These are phyloP conservation scores for Histomonas meleagridis DNA, from an alignment of 208 protist genomes.

Conservation along the genomic window DNA sequence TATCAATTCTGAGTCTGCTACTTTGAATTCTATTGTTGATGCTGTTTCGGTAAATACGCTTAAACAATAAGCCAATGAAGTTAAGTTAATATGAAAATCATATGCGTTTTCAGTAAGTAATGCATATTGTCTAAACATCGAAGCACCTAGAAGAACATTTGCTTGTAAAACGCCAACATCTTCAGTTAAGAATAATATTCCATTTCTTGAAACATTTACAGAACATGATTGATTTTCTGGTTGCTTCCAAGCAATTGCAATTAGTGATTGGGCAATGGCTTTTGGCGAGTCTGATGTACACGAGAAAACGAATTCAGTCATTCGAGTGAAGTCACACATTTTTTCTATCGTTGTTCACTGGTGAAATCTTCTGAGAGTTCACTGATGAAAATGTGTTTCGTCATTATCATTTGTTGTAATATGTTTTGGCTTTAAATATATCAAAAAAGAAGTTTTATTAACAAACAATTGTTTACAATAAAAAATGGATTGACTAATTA, in stretches of 20 bases:
- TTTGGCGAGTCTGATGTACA: background rate
- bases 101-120: background rate
- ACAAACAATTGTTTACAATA: too few species aligned
- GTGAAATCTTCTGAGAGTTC: too few species aligned
- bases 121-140: background rate
- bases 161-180: background rate
- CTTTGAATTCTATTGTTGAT: background rate
- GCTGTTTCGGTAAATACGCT: conserved; percentile 17
- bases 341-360: too few species aligned
- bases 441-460: too few species aligned
- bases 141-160: background rate
- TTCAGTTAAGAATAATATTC: conserved; percentile 27
- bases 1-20: background rate
- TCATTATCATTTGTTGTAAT: too few species aligned
- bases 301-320: background rate
- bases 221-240: background rate
- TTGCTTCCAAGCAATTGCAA: background rate
- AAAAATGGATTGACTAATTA: too few species aligned
- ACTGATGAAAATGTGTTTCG: too few species aligned
- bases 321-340: too few species aligned
- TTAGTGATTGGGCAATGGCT: background rate
- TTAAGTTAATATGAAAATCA: background rate
- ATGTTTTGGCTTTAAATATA: too few species aligned
- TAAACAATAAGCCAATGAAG: background rate
- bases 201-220: background rate